These are phyloP conservation scores for Senna siamea DNA, from an alignment of 306 rosid species.

Conservation along the genomic window DNA sequence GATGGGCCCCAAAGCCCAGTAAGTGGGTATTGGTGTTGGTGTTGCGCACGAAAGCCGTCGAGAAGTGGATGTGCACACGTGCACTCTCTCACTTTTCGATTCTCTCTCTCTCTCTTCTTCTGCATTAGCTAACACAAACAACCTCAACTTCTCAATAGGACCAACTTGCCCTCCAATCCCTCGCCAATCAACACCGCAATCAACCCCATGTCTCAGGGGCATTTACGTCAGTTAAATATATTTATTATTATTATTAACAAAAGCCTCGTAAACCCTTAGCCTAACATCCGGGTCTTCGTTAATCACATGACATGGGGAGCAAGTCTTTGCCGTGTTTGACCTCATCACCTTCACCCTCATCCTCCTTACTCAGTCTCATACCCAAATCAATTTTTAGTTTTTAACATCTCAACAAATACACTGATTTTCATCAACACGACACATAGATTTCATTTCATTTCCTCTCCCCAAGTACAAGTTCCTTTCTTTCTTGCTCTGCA, in stretches of 20 bases:
- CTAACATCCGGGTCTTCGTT: slow-evolving; percentile 37
- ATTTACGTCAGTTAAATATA: too few species aligned
- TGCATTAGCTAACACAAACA: too few species aligned
- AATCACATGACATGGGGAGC: slow-evolving; percentile 43
- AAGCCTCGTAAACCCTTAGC: neutral
- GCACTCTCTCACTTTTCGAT: slow-evolving; percentile 40
- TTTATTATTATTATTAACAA: neutral
- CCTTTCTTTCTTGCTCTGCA: slow-evolving; percentile 36
- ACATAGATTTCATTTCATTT: slow-evolving; percentile 28
- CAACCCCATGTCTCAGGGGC: neutral
- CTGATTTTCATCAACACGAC: neutral
- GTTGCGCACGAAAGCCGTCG: slow-evolving; percentile 54
- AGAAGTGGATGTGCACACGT: slow-evolving; percentile 63
- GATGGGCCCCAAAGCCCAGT: slow-evolving; percentile 36
- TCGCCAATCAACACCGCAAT: too few species aligned
- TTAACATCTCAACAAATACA: neutral
- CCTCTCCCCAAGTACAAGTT: slow-evolving; percentile 4
- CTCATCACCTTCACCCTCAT: neutral
- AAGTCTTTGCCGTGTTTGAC: slow-evolving; percentile 97
- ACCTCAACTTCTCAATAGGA: too few species aligned
- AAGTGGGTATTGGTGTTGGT: slow-evolving; percentile 15
- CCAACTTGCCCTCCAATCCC: slow-evolving; percentile 34
- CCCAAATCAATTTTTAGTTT: too few species aligned
- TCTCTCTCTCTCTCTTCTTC: neutral
- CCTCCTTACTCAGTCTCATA: neutral